These are phyloP conservation scores for Leccinum solheimii DNA, from an alignment of 1,284 basidiomycete genomes.

Conservation along the genomic window DNA sequence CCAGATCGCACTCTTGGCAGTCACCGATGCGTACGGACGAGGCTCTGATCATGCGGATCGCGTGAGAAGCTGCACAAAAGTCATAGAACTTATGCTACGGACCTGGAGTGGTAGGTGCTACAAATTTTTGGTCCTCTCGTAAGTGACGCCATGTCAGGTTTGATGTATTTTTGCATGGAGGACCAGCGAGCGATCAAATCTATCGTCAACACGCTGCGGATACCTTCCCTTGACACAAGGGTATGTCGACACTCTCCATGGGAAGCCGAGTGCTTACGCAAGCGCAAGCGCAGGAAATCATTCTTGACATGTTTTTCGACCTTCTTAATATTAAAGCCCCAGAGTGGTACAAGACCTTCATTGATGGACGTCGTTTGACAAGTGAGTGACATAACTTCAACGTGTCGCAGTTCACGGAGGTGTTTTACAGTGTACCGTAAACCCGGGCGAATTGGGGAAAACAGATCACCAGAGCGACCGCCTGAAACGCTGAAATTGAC, in stretches of 20 bases:
- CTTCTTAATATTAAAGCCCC: slow-evolving; percentile 90
- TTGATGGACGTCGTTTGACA: slow-evolving; percentile 82
- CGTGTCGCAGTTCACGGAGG: background rate
- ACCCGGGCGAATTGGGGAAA: slow-evolving; percentile 38
- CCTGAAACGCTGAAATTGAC: slow-evolving; percentile 76
- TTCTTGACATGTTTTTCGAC: slow-evolving; percentile 93
- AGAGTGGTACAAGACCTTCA: slow-evolving; percentile 88
- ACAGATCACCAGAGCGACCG: slow-evolving; percentile 44
- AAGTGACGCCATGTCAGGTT: slow-evolving; percentile 48
- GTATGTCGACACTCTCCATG: slow-evolving; percentile 43
- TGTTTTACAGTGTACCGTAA: slow-evolving; percentile 63
- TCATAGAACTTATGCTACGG: slow-evolving; percentile 82
- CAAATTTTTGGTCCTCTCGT: background rate
- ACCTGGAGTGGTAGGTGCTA: slow-evolving; percentile 86
- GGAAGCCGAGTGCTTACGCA: slow-evolving; percentile 10
- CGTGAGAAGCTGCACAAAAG: slow-evolving; percentile 74
- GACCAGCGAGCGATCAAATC: slow-evolving; percentile 84
- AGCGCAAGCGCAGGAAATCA: slow-evolving; percentile 70
- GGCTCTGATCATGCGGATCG: slow-evolving; percentile 74
- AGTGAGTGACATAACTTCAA: slow-evolving; percentile 48
- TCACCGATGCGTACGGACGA: slow-evolving; percentile 91
- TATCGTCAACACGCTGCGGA: slow-evolving; percentile 82
- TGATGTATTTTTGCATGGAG: slow-evolving; percentile 94
- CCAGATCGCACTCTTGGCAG: slow-evolving; percentile 80
- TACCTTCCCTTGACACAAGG: slow-evolving; percentile 85